A percentile compares a stretch with the other conserved stretches of the same genome.
phyloP scores from a whole-genome alignment of 129 eudicot species.

The Cynara cardunculus region DNA sequence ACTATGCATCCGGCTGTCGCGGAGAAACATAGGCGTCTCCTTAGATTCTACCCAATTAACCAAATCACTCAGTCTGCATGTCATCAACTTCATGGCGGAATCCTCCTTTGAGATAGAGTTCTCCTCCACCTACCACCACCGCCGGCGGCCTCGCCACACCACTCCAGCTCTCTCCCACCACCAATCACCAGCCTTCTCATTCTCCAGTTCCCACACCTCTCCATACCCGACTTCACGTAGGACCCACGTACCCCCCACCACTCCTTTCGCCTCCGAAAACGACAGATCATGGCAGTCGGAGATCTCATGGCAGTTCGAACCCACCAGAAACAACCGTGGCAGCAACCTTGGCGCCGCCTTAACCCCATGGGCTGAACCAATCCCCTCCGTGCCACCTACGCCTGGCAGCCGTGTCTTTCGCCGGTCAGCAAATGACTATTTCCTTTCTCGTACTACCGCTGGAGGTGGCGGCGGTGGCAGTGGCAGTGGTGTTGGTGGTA shows the following conservation, averaged over 20 bases:
- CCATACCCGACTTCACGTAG: constrained; percentile 28
- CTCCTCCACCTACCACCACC: constrained; percentile 3
- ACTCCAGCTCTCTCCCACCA: constrained; percentile 28
- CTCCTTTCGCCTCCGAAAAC: constrained; percentile 61
- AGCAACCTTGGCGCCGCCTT: constrained; percentile 56
- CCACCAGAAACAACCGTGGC: constrained; percentile 40
- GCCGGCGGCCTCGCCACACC: constrained; percentile 20
- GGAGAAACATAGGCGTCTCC: constrained; percentile 13
- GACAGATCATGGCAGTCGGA: constrained; percentile 74
- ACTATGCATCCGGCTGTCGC: neutral
- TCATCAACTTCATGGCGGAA: constrained; percentile 38
- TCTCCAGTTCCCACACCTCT: constrained; percentile 42
- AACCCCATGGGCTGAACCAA: constrained; percentile 53
- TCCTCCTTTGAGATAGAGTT: constrained; percentile 45
- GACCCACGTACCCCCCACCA: constrained; percentile 40
- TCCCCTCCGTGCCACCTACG: constrained; percentile 2
- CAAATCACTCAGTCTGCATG: constrained; percentile 1
- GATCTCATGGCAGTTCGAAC: constrained; percentile 63
- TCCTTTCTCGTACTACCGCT: constrained; percentile 37
- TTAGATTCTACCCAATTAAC: too few species aligned
- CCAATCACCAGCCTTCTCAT: constrained; percentile 39
- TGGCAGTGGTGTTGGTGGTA: neutral
- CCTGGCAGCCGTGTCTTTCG: constrained; percentile 38
- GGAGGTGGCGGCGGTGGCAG: neutral
- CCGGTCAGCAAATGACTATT: constrained; percentile 66